phyloP scores from a whole-genome alignment of 139 green algal species.

The Volvox reticuliferus region DNA sequence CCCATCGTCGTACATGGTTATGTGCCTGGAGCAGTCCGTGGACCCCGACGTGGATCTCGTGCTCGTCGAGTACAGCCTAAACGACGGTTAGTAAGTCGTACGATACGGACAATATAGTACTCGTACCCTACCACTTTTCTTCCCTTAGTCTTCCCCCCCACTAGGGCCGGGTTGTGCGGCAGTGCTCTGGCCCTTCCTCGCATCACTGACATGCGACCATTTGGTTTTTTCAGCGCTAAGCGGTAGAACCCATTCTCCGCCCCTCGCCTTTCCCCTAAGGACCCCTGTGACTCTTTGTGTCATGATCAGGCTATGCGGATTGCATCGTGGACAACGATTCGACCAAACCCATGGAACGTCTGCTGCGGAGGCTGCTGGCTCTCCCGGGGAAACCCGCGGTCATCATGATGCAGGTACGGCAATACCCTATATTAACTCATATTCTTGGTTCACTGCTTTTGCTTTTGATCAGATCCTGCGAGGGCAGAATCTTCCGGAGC shows the following conservation, averaged over 20 bases:
- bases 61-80: slow-evolving; percentile 29
- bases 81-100: not conserved
- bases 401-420: slow-evolving; percentile 15
- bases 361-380: slow-evolving; percentile 21
- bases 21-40: slow-evolving; percentile 44
- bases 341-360: not conserved
- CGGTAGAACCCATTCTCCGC: too few species aligned
- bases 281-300: not conserved
- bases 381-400: slow-evolving; percentile 6
- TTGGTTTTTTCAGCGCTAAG: too few species aligned
- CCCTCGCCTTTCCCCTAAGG: too few species aligned
- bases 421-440: not conserved
- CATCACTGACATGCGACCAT: too few species aligned
- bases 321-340: not conserved
- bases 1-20: slow-evolving; percentile 39
- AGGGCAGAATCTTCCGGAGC: too few species aligned
- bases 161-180: too few species aligned
- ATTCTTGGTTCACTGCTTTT: too few species aligned
- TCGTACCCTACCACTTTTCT: too few species aligned
- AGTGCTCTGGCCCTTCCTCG: too few species aligned
- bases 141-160: too few species aligned
- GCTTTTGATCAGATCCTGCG: too few species aligned
- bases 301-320: not conserved
- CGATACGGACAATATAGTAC: not conserved
- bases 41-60: slow-evolving; percentile 45